phyloP scores from a whole-genome alignment of 306 rosid species.

The Cicer chorassanicum region DNA sequence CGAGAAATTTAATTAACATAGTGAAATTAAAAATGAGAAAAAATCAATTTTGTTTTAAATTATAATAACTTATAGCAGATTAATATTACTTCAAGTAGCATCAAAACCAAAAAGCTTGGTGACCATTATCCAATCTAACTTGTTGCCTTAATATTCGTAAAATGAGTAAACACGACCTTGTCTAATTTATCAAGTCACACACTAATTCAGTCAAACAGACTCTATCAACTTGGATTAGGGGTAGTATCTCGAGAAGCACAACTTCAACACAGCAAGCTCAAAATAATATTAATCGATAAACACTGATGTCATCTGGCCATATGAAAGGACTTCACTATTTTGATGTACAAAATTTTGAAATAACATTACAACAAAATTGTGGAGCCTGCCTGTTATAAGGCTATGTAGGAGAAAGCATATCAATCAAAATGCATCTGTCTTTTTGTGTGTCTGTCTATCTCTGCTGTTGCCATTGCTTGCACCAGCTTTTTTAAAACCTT shows the following conservation, averaged over 20 bases:
- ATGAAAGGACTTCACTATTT: constrained; percentile 1
- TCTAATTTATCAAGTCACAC: not conserved
- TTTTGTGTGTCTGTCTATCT: constrained; percentile 51
- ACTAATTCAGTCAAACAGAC: not conserved
- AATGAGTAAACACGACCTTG: too few relatives aligned
- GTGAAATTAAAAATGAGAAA: too few relatives aligned
- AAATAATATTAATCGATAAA: not conserved
- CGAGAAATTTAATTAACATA: too few relatives aligned
- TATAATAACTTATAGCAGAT: too few relatives aligned
- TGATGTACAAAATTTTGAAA: constrained; percentile 14
- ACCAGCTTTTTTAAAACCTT: constrained; percentile 43
- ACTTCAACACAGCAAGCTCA: not conserved
- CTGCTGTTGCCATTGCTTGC: constrained; percentile 44
- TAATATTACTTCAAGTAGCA: too few relatives aligned
- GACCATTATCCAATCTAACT: too few relatives aligned
- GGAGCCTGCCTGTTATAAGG: constrained; percentile 36
- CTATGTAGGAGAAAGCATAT: constrained; percentile 32
- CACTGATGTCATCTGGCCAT: constrained; percentile 7
- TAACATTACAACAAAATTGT: constrained; percentile 52
- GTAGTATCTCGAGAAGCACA: not conserved
- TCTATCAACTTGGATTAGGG: not conserved
- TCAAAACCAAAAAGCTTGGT: too few relatives aligned
- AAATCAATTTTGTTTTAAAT: too few relatives aligned
- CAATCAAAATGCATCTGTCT: constrained; percentile 46
- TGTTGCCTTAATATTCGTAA: too few relatives aligned